Percentiles rank a stretch among this genome's conserved stretches.
phyloP scores from a whole-genome alignment of 208 protist genomes.

The Wallacemonas sp. region DNA sequence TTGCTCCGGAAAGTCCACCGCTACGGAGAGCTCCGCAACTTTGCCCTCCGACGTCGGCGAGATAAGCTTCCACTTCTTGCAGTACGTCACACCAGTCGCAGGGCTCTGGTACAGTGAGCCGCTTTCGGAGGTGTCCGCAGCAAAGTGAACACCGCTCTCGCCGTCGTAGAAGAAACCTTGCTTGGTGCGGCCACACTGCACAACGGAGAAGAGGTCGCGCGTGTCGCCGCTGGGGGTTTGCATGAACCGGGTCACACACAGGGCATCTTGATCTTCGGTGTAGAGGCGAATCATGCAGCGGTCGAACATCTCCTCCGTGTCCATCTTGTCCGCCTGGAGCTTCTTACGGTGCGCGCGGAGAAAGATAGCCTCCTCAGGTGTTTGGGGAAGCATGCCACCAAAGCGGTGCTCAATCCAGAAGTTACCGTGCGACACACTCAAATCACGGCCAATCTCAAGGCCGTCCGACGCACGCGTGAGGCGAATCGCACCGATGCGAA shows the following conservation, averaged over 20 bases:
- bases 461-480: conserved; percentile 49
- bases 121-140: conserved; percentile 15
- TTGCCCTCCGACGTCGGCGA: conserved; percentile 31
- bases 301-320: conserved; percentile 30
- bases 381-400: conserved; percentile 46
- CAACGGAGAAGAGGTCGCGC: conserved; percentile 19
- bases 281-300: conserved; percentile 44
- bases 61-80: conserved; percentile 32
- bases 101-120: conserved; percentile 29
- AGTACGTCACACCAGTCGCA: conserved; percentile 43
- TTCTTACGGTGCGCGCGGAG: conserved; percentile 26
- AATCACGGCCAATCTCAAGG: conserved; percentile 34
- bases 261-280: conserved; percentile 34
- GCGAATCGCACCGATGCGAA: conserved; percentile 32
- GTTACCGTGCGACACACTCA: conserved; percentile 28
- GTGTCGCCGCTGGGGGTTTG: conserved; percentile 9
- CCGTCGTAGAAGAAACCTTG: conserved; percentile 26
- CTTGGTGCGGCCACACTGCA: conserved; percentile 35
- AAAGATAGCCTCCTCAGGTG: conserved; percentile 31
- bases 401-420: conserved; percentile 66
- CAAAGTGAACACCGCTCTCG: conserved; percentile 20
- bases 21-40: conserved; percentile 30
- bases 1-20: conserved; percentile 42
- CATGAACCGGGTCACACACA: conserved; percentile 34
- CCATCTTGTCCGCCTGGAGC: conserved; percentile 23